These are phyloP conservation scores for Begonia peltatifolia DNA, from an alignment of 306 rosid species.

Conservation along the genomic window DNA sequence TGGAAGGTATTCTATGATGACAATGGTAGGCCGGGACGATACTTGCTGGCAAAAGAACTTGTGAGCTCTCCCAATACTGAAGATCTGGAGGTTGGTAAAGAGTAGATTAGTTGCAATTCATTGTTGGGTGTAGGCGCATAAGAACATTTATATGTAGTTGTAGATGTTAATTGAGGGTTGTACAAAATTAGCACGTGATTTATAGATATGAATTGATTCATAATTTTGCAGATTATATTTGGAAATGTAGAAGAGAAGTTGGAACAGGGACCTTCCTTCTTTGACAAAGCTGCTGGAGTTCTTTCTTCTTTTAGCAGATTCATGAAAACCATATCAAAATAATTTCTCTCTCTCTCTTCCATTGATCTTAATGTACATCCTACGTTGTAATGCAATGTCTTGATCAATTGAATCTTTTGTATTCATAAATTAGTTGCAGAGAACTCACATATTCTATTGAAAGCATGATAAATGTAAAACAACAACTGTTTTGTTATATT, in stretches of 20 bases:
- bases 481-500: too few species aligned
- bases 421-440: too few species aligned
- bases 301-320: slow-evolving; percentile 70
- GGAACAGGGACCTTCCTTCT: slow-evolving; percentile 43
- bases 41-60: slow-evolving; percentile 76
- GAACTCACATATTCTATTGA: too few species aligned
- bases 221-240: slow-evolving; percentile 46
- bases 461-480: too few species aligned
- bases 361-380: background rate
- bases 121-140: background rate
- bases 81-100: slow-evolving; percentile 67
- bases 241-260: slow-evolving; percentile 38
- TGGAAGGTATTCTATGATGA: slow-evolving; percentile 98
- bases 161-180: too few species aligned
- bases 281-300: slow-evolving; percentile 65
- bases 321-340: slow-evolving; percentile 62
- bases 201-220: too few species aligned
- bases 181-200: too few species aligned
- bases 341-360: slow-evolving; percentile 2
- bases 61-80: slow-evolving; percentile 64
- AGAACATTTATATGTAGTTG: too few species aligned
- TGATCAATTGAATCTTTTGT: background rate
- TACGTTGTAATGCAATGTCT: background rate
- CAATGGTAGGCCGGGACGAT: slow-evolving; percentile 72
- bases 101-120: background rate